Conservation (phyloP, 768 basidiomycete species). For the Russula earlei region DNA sequence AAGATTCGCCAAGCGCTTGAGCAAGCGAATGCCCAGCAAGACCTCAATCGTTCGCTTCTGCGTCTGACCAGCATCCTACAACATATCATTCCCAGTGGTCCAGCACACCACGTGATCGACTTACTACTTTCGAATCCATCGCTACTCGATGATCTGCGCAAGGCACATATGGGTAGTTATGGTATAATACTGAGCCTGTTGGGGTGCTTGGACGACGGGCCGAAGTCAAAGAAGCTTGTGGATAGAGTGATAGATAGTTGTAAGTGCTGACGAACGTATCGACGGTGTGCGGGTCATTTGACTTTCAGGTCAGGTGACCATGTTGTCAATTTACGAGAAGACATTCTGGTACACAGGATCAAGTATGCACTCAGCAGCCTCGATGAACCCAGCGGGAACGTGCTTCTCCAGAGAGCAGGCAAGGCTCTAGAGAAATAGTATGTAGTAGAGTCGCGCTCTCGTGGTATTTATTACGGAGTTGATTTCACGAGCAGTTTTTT, state of each 20-base stretch:
- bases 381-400: constrained; percentile 43
- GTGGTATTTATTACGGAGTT: not conserved
- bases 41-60: constrained; percentile 63
- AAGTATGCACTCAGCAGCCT: constrained; percentile 78
- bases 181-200: constrained; percentile 83
- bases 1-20: constrained; percentile 58
- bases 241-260: constrained; percentile 83
- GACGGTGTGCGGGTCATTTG: not conserved
- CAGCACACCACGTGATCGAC: constrained; percentile 73
- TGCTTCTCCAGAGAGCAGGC: constrained; percentile 52
- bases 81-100: constrained; percentile 55
- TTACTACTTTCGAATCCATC: constrained; percentile 73
- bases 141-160: constrained; percentile 78
- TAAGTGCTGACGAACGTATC: constrained; percentile 20
- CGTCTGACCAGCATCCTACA: constrained; percentile 78
- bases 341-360: constrained; percentile 72
- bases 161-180: constrained; percentile 88
- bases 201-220: constrained; percentile 85
- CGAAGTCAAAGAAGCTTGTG: constrained; percentile 78
- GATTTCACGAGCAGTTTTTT: constrained; percentile 58
- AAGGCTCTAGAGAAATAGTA: constrained; percentile 86
- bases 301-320: constrained; percentile 57
- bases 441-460: constrained; percentile 28
- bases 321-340: constrained; percentile 85
- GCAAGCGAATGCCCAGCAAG: constrained; percentile 72